Conservation (phyloP, 2,329 filamentous ascomycete species). For the Verticillium albo-atrum region DNA sequence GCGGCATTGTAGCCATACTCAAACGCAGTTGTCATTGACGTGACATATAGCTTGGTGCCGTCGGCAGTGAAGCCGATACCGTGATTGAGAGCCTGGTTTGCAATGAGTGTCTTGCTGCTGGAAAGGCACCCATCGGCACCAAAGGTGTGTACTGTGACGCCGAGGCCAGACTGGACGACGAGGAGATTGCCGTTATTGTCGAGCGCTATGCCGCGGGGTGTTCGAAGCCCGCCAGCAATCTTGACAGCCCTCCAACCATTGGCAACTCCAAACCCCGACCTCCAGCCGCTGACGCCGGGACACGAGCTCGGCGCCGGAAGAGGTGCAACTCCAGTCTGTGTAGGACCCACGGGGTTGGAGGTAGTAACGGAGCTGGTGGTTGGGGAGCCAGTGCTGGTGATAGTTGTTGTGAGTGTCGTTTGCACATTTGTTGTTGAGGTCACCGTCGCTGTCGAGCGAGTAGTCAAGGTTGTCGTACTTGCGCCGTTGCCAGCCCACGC, state of each 20-base stretch:
- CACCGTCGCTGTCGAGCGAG: constrained; percentile 6
- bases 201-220: constrained; percentile 29
- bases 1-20: constrained; percentile 53
- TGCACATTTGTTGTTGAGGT: constrained; percentile 6
- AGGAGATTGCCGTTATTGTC: constrained; percentile 32
- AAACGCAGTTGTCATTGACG: constrained; percentile 38
- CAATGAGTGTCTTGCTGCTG: constrained; percentile 29
- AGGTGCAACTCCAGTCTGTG: constrained; percentile 6
- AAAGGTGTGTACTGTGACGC: constrained; percentile 34
- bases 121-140: constrained; percentile 34
- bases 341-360: not conserved
- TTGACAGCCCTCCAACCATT: constrained; percentile 33
- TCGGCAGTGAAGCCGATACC: constrained; percentile 33
- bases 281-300: constrained; percentile 23
- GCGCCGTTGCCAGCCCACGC: constrained; percentile 17
- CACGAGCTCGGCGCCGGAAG: constrained; percentile 28
- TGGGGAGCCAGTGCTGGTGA: constrained; percentile 5
- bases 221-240: constrained; percentile 29
- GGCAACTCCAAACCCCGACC: constrained; percentile 25
- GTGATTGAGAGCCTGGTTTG: constrained; percentile 31
- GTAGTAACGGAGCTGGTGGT: constrained; percentile 1
- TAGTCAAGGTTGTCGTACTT: constrained; percentile 4
- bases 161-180: constrained; percentile 28
- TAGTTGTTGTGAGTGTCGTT: constrained; percentile 6
- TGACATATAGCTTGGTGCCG: constrained; percentile 32